Evolutionary conservation across 768 basidiomycete species (phyloP), one percentile per base, ranked within the genome.

Genomic region (Hemileccinum rubropunctum): DNA sequence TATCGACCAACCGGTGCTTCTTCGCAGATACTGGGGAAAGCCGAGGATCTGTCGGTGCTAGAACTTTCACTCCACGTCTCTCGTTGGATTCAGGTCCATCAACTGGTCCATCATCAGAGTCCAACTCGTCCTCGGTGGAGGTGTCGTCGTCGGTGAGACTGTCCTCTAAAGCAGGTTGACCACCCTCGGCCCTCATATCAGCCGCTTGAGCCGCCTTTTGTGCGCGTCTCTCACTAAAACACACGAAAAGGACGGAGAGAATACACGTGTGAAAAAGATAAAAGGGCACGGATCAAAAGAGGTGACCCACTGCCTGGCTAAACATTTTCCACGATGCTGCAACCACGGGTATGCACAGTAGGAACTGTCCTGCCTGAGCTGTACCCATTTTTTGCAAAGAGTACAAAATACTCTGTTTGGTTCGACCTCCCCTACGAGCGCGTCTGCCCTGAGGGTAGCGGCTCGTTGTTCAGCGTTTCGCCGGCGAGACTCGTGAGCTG

Each of bases 271-370:
- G 48, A 57, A 56, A 46, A 34, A 49, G 17, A 33, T 8, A 17
- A 26, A 17, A 12, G 35, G 8, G 28, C 11, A 18, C 21, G 3
- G 7, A 42, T 42, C 13, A 21, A 45, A 40, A 51, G 20, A 27
- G 41, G 44, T 30, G 36, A 80, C 82, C 62, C 64, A 89, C 87
- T 81, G 76, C 60, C 86, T 69, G n/a, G 80, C 78, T 39, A 87
- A 63, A 71, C 88, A 90, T 66, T 88, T 91, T 21, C 75, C 78
- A 17, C 85, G 78, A 65, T 91, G 88, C 68, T 87, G 85, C 50
- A 82, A 63, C 88, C 88, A 91, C 34, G 88, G 88, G 62, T 89
- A 88, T 45, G 88, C 84, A 56, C 88, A 91, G 63, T 84, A 91
- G 10, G 81, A 80, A 52, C 80, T 82, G 57, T 91, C 88, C 63